These are phyloP conservation scores for Cyberlindnera americana DNA, from an alignment of 805 yeast genomes.

Conservation along the genomic window DNA sequence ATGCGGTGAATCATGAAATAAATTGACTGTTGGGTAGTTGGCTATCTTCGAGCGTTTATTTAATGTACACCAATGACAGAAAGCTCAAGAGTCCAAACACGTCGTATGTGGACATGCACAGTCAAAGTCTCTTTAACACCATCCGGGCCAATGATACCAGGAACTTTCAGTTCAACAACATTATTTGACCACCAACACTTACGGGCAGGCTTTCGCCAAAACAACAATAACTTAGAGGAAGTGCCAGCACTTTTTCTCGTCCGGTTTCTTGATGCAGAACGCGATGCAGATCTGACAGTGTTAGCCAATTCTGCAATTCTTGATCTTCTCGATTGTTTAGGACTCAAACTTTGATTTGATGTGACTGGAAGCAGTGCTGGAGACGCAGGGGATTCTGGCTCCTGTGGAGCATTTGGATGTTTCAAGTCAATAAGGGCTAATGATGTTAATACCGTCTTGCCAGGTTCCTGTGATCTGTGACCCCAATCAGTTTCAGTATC, in stretches of 20 bases:
- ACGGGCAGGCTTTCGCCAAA: conserved; percentile 98
- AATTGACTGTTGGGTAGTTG: too few species aligned
- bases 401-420: conserved; percentile 28
- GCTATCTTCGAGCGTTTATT: too few species aligned
- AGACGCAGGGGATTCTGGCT: conserved; percentile 16
- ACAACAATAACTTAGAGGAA: conserved; percentile 68
- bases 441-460: conserved; percentile 82
- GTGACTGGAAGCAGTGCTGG: conserved; percentile 42
- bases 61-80: conserved; percentile 82
- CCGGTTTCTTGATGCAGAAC: conserved; percentile 53
- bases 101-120: conserved; percentile 76
- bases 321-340: conserved; percentile 42
- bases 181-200: conserved; percentile 97
- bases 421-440: conserved; percentile 65
- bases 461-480: conserved; percentile 80
- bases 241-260: conserved; percentile 36
- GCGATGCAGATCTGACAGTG: conserved; percentile 50
- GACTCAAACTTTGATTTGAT: conserved; percentile 29
- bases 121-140: conserved; percentile 32
- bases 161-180: conserved; percentile 41
- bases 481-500: conserved; percentile 74
- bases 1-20: too few species aligned
- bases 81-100: conserved; percentile 96
- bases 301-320: conserved; percentile 61
- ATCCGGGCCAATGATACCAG: conserved; percentile 29